phyloP scores from a whole-genome alignment of 2,329 filamentous ascomycete species.

The Venturiaceae sp. region DNA sequence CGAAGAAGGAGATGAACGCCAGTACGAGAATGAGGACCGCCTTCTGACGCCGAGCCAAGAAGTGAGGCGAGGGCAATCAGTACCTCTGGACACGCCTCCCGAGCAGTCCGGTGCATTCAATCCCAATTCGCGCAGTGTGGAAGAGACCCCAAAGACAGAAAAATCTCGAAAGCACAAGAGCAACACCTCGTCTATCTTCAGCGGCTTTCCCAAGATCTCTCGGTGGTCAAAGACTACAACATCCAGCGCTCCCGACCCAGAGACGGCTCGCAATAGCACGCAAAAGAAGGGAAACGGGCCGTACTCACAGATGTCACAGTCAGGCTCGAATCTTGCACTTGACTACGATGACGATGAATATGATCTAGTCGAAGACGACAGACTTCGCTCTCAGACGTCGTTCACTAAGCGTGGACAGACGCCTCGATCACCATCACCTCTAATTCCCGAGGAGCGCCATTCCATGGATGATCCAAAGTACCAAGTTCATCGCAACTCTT shows the following conservation, averaged over 20 bases:
- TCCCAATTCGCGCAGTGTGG: constrained; percentile 55
- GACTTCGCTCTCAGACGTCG: constrained; percentile 30
- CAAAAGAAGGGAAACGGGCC: constrained; percentile 45
- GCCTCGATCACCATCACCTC: constrained; percentile 36
- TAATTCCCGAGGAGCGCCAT: constrained; percentile 43
- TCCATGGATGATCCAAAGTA: constrained; percentile 62
- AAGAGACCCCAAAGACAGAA: constrained; percentile 75
- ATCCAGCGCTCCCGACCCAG: constrained; percentile 72
- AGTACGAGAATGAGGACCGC: constrained; percentile 49
- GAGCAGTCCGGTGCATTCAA: constrained; percentile 29
- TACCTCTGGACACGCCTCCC: constrained; percentile 41
- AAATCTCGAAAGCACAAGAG: constrained; percentile 78
- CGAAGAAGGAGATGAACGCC: constrained; percentile 59
- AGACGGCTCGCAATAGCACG: constrained; percentile 51
- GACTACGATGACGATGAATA: constrained; percentile 46
- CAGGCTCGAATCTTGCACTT: constrained; percentile 64
- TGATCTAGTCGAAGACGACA: constrained; percentile 50
- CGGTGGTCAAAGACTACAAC: constrained; percentile 86
- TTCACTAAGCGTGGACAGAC: constrained; percentile 23
- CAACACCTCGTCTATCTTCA: constrained; percentile 66
- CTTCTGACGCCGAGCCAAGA: constrained; percentile 54
- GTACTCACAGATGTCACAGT: constrained; percentile 60
- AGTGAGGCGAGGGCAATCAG: constrained; percentile 24
- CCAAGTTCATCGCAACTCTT: constrained; percentile 68
- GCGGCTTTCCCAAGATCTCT: constrained; percentile 69